Conservation (phyloP, 306 rosid genomes). For the Hippophae gyantsensis region DNA sequence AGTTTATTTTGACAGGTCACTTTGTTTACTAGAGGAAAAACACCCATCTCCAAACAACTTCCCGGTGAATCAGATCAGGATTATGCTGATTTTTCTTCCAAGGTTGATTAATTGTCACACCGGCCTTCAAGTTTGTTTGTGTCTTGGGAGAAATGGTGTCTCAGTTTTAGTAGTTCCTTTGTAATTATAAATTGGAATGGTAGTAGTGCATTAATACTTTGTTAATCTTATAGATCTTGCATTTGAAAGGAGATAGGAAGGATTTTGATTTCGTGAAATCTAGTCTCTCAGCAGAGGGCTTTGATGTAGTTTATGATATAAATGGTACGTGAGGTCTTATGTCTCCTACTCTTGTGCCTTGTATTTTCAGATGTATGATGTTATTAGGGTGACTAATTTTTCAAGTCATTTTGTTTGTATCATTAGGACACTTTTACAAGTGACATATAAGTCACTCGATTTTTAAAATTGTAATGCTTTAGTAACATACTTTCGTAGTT, state of each 20-base stretch:
- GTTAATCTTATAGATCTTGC: constrained; percentile 52
- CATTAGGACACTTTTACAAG: no score
- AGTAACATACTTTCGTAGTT: no score
- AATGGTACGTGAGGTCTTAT: constrained; percentile 45
- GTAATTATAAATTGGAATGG: not conserved
- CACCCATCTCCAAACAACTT: constrained; percentile 71
- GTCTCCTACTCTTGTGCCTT: constrained; percentile 4
- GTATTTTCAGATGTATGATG: not conserved
- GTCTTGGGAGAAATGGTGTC: not conserved
- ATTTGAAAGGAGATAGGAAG: constrained; percentile 88
- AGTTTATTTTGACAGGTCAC: constrained; percentile 58
- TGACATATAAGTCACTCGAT: no score
- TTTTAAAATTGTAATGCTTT: no score
- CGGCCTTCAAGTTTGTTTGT: not conserved
- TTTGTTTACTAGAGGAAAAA: constrained; percentile 89
- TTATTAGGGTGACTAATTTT: not conserved
- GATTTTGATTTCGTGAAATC: constrained; percentile 83
- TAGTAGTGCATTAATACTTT: not conserved
- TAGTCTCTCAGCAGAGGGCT: constrained; percentile 79
- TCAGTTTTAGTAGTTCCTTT: not conserved
- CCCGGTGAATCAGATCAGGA: constrained; percentile 82
- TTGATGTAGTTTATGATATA: constrained; percentile 88
- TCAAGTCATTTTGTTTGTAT: no score
- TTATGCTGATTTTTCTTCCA: constrained; percentile 67
- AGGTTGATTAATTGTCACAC: constrained; percentile 39